A percentile compares a stretch with the other conserved stretches of the same genome.
These are phyloP conservation scores for Gonium pectorale DNA, from an alignment of 139 green algal genomes.

Conservation along the genomic window DNA sequence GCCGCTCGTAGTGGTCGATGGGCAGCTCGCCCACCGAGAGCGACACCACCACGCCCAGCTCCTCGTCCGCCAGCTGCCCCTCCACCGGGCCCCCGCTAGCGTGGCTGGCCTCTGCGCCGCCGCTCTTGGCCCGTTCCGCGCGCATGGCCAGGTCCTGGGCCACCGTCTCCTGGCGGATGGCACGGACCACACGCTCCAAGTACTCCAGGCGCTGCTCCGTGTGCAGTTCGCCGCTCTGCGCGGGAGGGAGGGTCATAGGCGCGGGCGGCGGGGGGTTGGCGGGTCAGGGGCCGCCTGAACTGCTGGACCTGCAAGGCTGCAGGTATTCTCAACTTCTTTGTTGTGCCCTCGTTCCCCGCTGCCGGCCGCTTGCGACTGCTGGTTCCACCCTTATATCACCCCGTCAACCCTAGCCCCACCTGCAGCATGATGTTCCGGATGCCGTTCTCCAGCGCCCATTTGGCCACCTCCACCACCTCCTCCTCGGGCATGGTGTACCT, in stretches of 20 bases:
- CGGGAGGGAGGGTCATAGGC: too few relatives aligned
- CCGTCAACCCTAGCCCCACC: too few relatives aligned
- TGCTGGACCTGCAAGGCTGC: too few relatives aligned
- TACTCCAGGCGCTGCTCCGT: constrained; percentile 65
- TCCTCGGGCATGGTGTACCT: constrained; percentile 66
- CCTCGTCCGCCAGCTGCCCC: constrained; percentile 4
- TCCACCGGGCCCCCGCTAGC: background rate
- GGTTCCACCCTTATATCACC: too few relatives aligned
- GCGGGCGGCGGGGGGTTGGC: background rate
- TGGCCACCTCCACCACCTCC: constrained; percentile 69
- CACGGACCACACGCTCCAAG: constrained; percentile 54
- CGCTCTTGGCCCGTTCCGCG: background rate
- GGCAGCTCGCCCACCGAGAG: constrained; percentile 72
- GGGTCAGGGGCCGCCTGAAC: too few relatives aligned
- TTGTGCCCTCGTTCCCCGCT: too few relatives aligned
- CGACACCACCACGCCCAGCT: constrained; percentile 69
- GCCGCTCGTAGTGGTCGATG: constrained; percentile 43
- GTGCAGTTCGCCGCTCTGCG: constrained; percentile 65
- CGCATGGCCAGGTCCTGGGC: constrained; percentile 51
- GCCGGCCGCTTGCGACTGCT: too few relatives aligned
- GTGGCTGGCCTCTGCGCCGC: background rate
- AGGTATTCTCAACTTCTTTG: too few relatives aligned
- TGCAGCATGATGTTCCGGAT: constrained; percentile 81
- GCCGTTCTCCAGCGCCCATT: constrained; percentile 67
- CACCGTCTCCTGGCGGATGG: constrained; percentile 49